phyloP scores from a whole-genome alignment of 2,329 filamentous ascomycete species.

The Aspergillus pseudoviridinutans region DNA sequence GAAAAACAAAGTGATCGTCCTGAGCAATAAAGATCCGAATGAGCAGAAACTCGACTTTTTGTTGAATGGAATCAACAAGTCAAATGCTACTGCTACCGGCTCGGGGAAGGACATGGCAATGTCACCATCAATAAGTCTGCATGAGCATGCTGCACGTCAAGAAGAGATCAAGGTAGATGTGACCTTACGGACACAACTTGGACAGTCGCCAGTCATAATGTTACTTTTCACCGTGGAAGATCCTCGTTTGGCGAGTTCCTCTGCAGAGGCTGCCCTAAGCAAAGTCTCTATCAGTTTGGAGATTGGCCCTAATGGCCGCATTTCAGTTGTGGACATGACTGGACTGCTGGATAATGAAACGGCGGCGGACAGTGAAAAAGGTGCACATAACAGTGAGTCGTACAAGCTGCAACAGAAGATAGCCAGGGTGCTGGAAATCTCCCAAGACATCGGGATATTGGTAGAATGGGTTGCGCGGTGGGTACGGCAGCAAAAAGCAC shows the following conservation, averaged over 20 bases:
- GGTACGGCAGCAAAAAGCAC: slow-evolving; percentile 27
- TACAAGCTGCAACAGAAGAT: slow-evolving; percentile 31
- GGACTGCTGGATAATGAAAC: slow-evolving; percentile 27
- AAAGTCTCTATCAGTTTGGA: slow-evolving; percentile 36
- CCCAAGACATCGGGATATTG: slow-evolving; percentile 43
- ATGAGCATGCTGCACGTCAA: background rate
- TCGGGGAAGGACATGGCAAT: slow-evolving; percentile 7
- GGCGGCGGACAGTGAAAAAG: slow-evolving; percentile 9
- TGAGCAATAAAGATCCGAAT: slow-evolving; percentile 41
- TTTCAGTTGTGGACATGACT: slow-evolving; percentile 36
- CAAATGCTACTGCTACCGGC: background rate
- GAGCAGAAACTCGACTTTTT: slow-evolving; percentile 57
- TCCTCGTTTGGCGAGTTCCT: slow-evolving; percentile 3
- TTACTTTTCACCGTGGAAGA: slow-evolving; percentile 30
- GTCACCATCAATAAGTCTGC: background rate
- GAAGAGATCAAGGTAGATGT: slow-evolving; percentile 35
- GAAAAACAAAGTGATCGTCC: slow-evolving; percentile 17
- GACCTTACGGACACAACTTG: slow-evolving; percentile 36
- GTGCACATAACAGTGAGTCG: slow-evolving; percentile 19
- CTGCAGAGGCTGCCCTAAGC: slow-evolving; percentile 9
- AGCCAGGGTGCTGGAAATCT: slow-evolving; percentile 37
- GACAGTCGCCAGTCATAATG: slow-evolving; percentile 36
- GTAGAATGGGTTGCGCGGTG: slow-evolving; percentile 43
- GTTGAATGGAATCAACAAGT: slow-evolving; percentile 21
- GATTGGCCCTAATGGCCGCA: slow-evolving; percentile 38